These are phyloP conservation scores for Cutaneotrichosporon sp. DNA, from an alignment of 1,284 basidiomycete genomes.

Conservation along the genomic window DNA sequence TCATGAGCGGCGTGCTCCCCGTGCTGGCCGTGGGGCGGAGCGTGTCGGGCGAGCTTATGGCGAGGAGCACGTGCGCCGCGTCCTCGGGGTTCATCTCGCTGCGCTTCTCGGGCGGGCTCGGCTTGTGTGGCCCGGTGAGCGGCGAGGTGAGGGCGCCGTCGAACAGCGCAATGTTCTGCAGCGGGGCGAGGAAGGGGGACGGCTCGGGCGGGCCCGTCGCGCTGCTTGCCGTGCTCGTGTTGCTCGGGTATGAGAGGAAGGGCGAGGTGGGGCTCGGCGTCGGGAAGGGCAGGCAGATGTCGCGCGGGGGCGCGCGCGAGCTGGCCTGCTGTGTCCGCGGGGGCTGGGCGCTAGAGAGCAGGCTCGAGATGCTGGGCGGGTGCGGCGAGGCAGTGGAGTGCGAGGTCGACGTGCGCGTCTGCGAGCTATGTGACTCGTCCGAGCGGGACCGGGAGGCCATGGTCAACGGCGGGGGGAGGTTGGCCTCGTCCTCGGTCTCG, in stretches of 20 bases:
- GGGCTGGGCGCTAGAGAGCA: constrained; percentile 15
- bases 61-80: constrained; percentile 48
- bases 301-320: constrained; percentile 36
- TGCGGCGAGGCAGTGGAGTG: constrained; percentile 15
- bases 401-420: constrained; percentile 2
- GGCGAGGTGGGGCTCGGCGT: constrained; percentile 51
- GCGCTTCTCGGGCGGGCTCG: constrained; percentile 19
- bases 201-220: constrained; percentile 38
- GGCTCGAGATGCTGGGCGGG: constrained; percentile 19
- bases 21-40: constrained; percentile 31
- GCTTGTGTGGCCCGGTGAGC: constrained; percentile 28
- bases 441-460: constrained; percentile 47
- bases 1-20: constrained; percentile 31
- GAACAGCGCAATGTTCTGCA: constrained; percentile 44
- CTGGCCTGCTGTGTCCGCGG: constrained; percentile 20
- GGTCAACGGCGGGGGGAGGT: constrained; percentile 41
- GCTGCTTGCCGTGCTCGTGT: constrained; percentile 11
- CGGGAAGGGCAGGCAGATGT: constrained; percentile 50
- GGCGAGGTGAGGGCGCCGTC: constrained; percentile 32
- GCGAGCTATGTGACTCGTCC: constrained; percentile 6
- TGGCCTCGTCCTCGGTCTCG: constrained; percentile 43
- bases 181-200: constrained; percentile 45
- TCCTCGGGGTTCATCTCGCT: constrained; percentile 41
- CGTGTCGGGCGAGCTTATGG: constrained; percentile 48
- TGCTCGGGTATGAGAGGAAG: constrained; percentile 37